Evolutionary conservation across 208 protist species (phyloP), one percentile per base, ranked within the genome.

Genomic region (Trypanosoma avium): DNA sequence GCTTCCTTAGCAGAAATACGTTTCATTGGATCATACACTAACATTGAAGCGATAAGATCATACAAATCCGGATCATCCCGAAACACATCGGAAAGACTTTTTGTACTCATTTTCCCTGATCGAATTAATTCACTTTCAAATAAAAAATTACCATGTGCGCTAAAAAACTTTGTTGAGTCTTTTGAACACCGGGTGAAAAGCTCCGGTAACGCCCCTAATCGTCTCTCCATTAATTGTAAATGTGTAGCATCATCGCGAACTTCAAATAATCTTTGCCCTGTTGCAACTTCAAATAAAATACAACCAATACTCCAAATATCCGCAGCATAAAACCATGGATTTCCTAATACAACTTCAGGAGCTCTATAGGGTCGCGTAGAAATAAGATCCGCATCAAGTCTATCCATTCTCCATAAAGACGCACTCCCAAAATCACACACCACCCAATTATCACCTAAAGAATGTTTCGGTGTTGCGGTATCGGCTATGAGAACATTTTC

Each of bases 401-500:
- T 74, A 47, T 81, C 77, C 72, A 84, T 77, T 38, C 75, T 66
- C 79, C 85, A 94, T 12, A 86, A 66, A 7, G 81, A 87, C 0
- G 90, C 79, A 46, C 86, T 96, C n/a, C 90, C 90, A 77, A 96
- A 96, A 71, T 96, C 90, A 64, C 85, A 93, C 24, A 96, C 61
- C 8, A 92, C 69, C 86, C 86, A 96, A 29, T 53, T 62, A 35
- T 77, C 47, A 2, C 86, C 88, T 52, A 92, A 49, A 17, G 67
- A 78, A 56, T 70, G 63, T 26, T 80, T 71, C 2, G 78, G 60
- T 2, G 75, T 73, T 29, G 76, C 61, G 8, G 61, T 38, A 67
- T 92, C 81, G 4, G 78, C 74, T n/a, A 94, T 59, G 17, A 99
- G 79, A 45, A 99, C 95, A 83, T 99, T 99, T 67, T 99, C 97